Evolutionary conservation across 345 rosid genomes (phyloP), one percentile per base, ranked within the genome.

Genomic region (Gossypium anomalum): DNA sequence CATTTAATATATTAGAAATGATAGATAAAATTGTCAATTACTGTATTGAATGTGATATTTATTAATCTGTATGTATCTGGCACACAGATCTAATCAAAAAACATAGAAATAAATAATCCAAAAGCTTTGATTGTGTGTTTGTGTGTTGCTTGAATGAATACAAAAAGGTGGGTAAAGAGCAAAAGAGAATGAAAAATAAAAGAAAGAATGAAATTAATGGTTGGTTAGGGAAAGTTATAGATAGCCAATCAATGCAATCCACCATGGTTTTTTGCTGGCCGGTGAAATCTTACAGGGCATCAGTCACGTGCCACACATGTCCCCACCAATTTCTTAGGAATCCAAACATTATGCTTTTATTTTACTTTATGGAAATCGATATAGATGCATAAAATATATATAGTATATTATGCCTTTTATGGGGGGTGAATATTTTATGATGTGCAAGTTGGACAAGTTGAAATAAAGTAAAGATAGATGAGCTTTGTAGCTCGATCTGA

Each of bases 381-480:
- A 29, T 17, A 72, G 9, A 61, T 16, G 45, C 44, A 59, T 61
- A 61, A 60, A 60, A 47, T 67, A 44, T 67, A 44, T 55, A 55
- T n/a, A n/a, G 23, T 53, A 53, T 56, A 2, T 56, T 19, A 56
- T 57, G 34, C 14, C 4, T 44, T 70, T 27, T 25, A 44, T 52
- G 19, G 56, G 56, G 38, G 70, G n/a, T 45, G 34, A 20, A 67
- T 14, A 22, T 44, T 10, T 44, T 22, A 45, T 66, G 27, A 47
- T 47, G 71, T 48, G 57, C 71, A 47, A 67, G 71, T 48, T 67
- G 71, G 27, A 52, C 73, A 70, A 52, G 73, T 70, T 52, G 48
- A 47, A 52, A 70, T 70, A 70, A 70, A 70, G 58, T 68, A 68
- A 34, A 48, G 45, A 23, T 67, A n/a, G 3, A 22, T 45, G 52